Conservation (phyloP, 1,284 basidiomycete species). For the Malassezia obtusa region DNA sequence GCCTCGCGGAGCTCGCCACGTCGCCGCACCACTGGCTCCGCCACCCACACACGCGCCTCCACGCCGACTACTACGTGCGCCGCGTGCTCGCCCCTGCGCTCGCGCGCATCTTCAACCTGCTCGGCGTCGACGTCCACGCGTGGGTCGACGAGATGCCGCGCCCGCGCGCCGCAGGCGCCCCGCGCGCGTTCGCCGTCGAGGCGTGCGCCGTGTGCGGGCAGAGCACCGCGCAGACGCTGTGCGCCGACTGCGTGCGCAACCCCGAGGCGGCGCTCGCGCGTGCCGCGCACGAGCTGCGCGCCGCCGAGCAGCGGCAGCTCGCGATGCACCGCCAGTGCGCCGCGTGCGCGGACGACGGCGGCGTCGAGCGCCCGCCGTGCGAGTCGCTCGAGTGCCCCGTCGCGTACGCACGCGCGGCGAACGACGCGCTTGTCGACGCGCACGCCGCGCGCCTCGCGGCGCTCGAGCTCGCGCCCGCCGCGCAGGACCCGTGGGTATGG, state of each 20-base stretch:
- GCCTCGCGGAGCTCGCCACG: constrained; percentile 71
- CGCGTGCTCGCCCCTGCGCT: constrained; percentile 78
- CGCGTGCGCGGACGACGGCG: constrained; percentile 21
- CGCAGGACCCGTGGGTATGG: neutral
- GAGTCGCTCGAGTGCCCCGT: constrained; percentile 37
- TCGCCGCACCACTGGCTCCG: constrained; percentile 68
- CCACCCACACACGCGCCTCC: constrained; percentile 62
- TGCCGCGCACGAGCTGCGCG: constrained; percentile 14
- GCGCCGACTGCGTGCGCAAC: constrained; percentile 7
- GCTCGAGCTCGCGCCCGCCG: neutral
- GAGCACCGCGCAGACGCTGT: constrained; percentile 48
- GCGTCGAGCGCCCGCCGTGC: constrained; percentile 20
- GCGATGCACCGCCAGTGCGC: constrained; percentile 29
- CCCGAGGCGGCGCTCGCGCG: constrained; percentile 16
- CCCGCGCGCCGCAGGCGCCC: constrained; percentile 52
- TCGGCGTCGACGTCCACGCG: constrained; percentile 73
- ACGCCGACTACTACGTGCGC: constrained; percentile 82
- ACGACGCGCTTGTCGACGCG: neutral
- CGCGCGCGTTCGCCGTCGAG: constrained; percentile 65
- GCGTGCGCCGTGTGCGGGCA: constrained; percentile 63
- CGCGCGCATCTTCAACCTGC: constrained; percentile 77
- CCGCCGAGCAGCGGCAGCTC: constrained; percentile 12
- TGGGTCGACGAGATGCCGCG: constrained; percentile 80
- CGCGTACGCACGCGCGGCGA: constrained; percentile 26
- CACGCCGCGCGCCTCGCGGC: neutral